These are phyloP conservation scores for Colletotrichum tanaceti DNA, from an alignment of 2,329 filamentous ascomycete species.

Conservation along the genomic window DNA sequence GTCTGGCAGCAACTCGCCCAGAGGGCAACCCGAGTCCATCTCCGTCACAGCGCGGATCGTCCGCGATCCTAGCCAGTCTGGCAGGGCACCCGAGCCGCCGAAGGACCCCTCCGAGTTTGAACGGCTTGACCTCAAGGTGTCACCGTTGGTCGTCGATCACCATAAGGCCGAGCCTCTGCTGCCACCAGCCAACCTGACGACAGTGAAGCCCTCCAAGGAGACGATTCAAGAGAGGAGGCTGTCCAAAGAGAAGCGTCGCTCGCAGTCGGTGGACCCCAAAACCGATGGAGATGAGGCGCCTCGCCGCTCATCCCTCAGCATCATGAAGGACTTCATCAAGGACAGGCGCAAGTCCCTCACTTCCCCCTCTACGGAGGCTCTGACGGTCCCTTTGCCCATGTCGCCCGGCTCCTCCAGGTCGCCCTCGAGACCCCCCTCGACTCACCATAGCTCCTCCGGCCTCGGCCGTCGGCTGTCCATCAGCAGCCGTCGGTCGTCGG, in stretches of 20 bases:
- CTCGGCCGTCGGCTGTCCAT: conserved; percentile 73
- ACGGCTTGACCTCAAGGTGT: conserved; percentile 67
- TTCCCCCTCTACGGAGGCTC: conserved; percentile 59
- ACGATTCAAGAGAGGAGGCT: conserved; percentile 61
- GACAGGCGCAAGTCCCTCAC: conserved; percentile 66
- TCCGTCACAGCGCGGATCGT: conserved; percentile 89
- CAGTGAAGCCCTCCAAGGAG: conserved; percentile 52
- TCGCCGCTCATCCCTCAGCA: conserved; percentile 68
- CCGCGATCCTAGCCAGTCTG: conserved; percentile 67
- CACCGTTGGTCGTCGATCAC: conserved; percentile 69
- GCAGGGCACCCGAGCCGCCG: conserved; percentile 54
- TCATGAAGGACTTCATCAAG: conserved; percentile 72
- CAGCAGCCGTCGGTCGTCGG: conserved; percentile 68
- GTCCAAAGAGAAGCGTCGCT: conserved; percentile 55
- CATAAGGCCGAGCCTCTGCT: conserved; percentile 55
- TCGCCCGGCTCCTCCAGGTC: conserved; percentile 53
- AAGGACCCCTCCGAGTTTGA: conserved; percentile 58
- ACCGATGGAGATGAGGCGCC: conserved; percentile 54
- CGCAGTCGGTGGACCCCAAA: conserved; percentile 50
- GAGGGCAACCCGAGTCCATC: conserved; percentile 76
- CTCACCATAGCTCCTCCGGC: conserved; percentile 56
- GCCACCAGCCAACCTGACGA: conserved; percentile 44
- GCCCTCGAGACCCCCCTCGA: conserved; percentile 60
- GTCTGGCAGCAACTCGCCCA: conserved; percentile 50
- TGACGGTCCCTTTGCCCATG: conserved; percentile 43